A percentile compares a stretch with the other conserved stretches of the same genome.
Conservation (phyloP, 129 eudicot species). For the Glebionis coronaria region DNA sequence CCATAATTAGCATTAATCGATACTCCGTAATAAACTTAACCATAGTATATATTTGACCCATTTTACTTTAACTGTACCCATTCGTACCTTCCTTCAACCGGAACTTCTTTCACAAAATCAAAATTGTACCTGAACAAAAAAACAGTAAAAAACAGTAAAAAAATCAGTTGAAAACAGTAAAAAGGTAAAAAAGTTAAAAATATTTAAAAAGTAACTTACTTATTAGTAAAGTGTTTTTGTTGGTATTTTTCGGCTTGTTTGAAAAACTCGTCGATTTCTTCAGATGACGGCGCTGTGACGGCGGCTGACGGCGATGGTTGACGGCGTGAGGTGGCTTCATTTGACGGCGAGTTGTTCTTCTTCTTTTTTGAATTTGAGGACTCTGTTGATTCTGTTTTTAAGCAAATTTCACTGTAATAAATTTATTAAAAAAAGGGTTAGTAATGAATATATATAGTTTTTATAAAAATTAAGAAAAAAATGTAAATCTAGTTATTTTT, state of each 20-base stretch:
- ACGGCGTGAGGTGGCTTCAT: slow-evolving; percentile 24
- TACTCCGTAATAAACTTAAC: background rate
- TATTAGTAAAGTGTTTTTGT: slow-evolving; percentile 58
- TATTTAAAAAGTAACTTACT: too few species aligned
- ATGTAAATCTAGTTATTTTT: too few species aligned
- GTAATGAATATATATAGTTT: too few species aligned
- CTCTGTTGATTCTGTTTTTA: slow-evolving; percentile 39
- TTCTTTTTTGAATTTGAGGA: slow-evolving; percentile 31
- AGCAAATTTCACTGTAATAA: slow-evolving; percentile 13
- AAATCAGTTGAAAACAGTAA: too few species aligned
- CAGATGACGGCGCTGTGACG: slow-evolving; percentile 42
- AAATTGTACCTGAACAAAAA: slow-evolving; percentile 87
- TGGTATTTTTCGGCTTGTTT: slow-evolving; percentile 56
- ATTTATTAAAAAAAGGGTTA: too few species aligned
- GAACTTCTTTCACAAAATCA: slow-evolving; percentile 75
- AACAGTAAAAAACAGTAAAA: too few species aligned
- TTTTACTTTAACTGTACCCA: slow-evolving; percentile 69
- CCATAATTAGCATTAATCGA: background rate
- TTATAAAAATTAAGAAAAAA: too few species aligned
- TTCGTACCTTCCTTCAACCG: slow-evolving; percentile 76
- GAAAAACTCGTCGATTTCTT: slow-evolving; percentile 78
- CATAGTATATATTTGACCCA: too few species aligned
- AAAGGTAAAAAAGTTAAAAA: too few species aligned
- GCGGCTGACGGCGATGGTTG: slow-evolving; percentile 3
- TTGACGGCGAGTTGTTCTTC: background rate